phyloP scores from a whole-genome alignment of 805 yeast species.

The Tetrapisispora arboricola region DNA sequence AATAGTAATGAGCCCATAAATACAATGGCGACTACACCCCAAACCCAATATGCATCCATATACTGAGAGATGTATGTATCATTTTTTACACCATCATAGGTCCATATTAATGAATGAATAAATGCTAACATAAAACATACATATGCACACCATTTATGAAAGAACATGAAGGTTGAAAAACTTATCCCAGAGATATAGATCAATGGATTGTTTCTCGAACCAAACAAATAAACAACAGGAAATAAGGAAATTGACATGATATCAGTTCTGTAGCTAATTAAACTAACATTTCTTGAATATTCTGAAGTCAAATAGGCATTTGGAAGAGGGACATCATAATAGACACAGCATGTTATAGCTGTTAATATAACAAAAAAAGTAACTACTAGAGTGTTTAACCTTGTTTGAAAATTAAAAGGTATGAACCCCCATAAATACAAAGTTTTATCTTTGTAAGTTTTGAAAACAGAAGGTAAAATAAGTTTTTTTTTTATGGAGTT shows the following conservation, averaged over 20 bases:
- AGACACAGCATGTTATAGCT: conserved; percentile 28
- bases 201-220: conserved; percentile 65
- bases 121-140: conserved; percentile 38
- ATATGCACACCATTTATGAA: conserved; percentile 61
- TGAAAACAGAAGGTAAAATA: conserved; percentile 23
- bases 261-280: conserved; percentile 47
- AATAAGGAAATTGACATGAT: conserved; percentile 40
- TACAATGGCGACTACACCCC: conserved; percentile 41
- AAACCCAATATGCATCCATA: conserved; percentile 36
- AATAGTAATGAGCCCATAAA: conserved; percentile 35
- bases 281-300: conserved; percentile 27
- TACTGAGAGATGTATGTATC: conserved; percentile 36
- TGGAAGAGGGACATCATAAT: conserved; percentile 30
- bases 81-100: conserved; percentile 34
- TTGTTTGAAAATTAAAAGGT: conserved; percentile 27
- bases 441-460: conserved; percentile 15
- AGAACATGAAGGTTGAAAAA: conserved; percentile 46
- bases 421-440: conserved; percentile 13
- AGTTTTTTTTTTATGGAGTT: conserved; percentile 19
- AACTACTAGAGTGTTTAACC: conserved; percentile 26
- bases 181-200: conserved; percentile 52
- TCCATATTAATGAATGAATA: conserved; percentile 50
- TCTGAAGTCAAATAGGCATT: conserved; percentile 29
- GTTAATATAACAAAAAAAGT: conserved; percentile 24
- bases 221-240: conserved; percentile 53